Evolutionary conservation across 371 early-diverging fungal species (phyloP), one percentile per base, ranked within the genome.

Genomic region (Mortierella polycephala): DNA sequence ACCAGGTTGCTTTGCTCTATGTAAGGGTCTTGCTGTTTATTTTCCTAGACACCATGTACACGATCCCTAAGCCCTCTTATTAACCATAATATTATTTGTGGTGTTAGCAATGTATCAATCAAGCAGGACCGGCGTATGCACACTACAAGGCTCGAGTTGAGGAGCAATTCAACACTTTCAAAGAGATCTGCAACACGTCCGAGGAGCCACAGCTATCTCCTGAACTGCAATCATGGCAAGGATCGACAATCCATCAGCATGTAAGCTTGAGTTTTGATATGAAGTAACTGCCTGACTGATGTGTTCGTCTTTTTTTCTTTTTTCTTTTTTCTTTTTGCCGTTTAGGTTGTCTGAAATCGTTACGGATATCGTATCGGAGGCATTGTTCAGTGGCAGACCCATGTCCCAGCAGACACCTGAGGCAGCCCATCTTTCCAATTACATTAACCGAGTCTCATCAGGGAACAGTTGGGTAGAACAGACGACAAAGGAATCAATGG

Each of bases 1-100:
- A 88, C 68, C 89, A 88, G 62, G 53, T 87, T 16, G 89, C 88
- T 20, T 72, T 88, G 16, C 72, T 88, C 16, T 88, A 88, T 74
- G 87, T 86, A 80, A 64, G 74, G 9, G 5, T 30, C 54, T 16
- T 62, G 12, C 21, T 14, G 11, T 40, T 0, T 18, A 23, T 21
- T 21, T 18, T 37, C 14, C 2, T 18, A 40, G 18, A n/a, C 11
- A 11, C 18, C 10, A 40, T 23, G 5, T 40, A 7, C 11, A 7
- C 9, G 5, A 45, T 37, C 11, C 23, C 47, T 37, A 13, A 46
- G 6, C 6, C 9, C n/a, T n/a, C n/a, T 41, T 64, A 21, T 23
- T 14, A 55, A 5, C 23, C n/a, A 10, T 5, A 21, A 16, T 13
- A 18, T 41, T 6, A 18, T 11, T 20, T 41, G 39, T 40, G 13